Evolutionary conservation across 2,329 filamentous ascomycete species (phyloP), one percentile per base, ranked within the genome.

Genomic region (Ploettnerulaceae sp.): DNA sequence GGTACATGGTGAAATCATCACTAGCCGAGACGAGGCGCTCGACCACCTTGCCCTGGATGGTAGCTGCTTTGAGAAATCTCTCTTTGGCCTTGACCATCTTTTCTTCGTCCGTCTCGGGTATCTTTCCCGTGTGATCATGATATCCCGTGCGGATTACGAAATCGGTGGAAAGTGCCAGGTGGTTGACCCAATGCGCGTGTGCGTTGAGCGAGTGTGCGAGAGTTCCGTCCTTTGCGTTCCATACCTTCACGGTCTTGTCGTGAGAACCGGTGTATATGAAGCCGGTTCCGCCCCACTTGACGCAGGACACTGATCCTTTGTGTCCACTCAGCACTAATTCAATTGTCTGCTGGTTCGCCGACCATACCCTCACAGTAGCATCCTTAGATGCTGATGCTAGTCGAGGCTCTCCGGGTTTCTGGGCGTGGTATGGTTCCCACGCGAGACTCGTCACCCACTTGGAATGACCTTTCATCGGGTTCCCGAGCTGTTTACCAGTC

Each of bases 131-230:
- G 65, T 96, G 89, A 61, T 97, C 91, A 62, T 87, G 86, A 68
- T 84, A 98, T 1, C 79, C 84, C 0, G 90, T 96, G 39, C 89
- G 79, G 26, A 96, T 73, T 2, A 85, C 89, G 61, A 90, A 93
- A 61, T 97, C 93, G 3, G 89, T 96, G 0, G 89, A 96, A 4
- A 98, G 75, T 0, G 93, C 89, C 17, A 98, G 77, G 62, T 96
- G 89, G 64, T 98, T 98, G 22, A 98, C 87, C 81, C 91, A 95
- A 64, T 97, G 93, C 0, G 86, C 88, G 64, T 98, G 94, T 1
- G 84, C 75, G 15, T 78, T 80, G 7, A 97, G 71, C 0, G 84
- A 90, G 64, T 93, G 86, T 43, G 89, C 72, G 17, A 96, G 71
- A 2, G 82, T 89, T 22, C 91, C 93, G 53, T 84, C 82, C 29